Evolutionary conservation across 208 protist genomes (phyloP).

Genomic region (Trypanosoma rangeli): DNA sequence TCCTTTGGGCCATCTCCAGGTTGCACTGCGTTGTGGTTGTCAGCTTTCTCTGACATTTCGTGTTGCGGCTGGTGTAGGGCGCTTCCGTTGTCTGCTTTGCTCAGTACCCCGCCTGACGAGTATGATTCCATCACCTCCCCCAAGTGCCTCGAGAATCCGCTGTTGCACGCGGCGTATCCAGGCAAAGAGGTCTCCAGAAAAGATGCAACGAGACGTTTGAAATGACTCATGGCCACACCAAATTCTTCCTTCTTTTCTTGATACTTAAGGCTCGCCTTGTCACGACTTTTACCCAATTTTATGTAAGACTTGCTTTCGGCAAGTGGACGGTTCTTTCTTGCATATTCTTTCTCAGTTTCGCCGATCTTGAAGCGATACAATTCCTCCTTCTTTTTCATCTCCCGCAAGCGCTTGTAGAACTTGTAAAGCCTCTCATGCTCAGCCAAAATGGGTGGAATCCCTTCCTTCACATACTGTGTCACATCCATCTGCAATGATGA

Average conservation of each 20-base stretch:
- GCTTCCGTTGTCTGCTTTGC: not conserved
- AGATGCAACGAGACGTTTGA: conserved; percentile 30
- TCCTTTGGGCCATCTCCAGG: conserved; percentile 7
- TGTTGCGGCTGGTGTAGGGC: not conserved
- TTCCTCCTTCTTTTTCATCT: conserved; percentile 57
- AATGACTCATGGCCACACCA: conserved; percentile 23
- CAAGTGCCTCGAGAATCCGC: conserved; percentile 50
- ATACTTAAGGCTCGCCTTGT: conserved; percentile 42
- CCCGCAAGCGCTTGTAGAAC: conserved; percentile 32
- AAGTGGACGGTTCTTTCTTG: conserved; percentile 73
- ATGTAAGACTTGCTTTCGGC: conserved; percentile 43
- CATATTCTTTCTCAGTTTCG: conserved; percentile 60
- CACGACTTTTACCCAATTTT: conserved; percentile 44
- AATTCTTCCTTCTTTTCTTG: conserved; percentile 36
- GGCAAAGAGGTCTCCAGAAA: conserved; percentile 42
- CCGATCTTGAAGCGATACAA: conserved; percentile 42
- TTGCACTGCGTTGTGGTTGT: not conserved
- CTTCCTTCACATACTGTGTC: conserved; percentile 30
- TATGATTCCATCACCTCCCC: conserved; percentile 49
- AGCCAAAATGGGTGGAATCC: conserved; percentile 28
- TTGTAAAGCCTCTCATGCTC: conserved; percentile 48
- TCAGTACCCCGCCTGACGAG: not conserved
- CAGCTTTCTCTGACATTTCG: not conserved
- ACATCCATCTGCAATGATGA: conserved; percentile 63
- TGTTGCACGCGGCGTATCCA: conserved; percentile 51